These are phyloP conservation scores for Coemansia erecta DNA, from an alignment of 192 early-diverging fungal species.

Conservation along the genomic window DNA sequence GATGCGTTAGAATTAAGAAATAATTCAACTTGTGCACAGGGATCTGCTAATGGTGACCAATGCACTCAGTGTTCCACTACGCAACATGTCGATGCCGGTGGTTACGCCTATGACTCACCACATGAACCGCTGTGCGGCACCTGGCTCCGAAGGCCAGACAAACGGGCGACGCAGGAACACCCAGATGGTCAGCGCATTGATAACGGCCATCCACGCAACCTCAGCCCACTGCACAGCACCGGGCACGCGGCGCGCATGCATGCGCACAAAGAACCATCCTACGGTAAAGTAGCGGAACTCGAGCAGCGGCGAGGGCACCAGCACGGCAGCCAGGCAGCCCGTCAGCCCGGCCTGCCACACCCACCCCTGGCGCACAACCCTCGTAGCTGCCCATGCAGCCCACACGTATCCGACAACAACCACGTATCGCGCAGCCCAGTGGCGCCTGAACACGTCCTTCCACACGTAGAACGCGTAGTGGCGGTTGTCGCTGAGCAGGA, in stretches of 20 bases:
- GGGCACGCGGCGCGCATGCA: slow-evolving; percentile 42
- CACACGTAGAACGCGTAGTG: slow-evolving; percentile 97
- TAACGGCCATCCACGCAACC: slow-evolving; percentile 49
- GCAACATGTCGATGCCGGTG: no score
- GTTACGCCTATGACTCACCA: slow-evolving; percentile 59
- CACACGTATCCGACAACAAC: slow-evolving; percentile 67
- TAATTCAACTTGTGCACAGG: no score
- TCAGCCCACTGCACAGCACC: slow-evolving; percentile 45
- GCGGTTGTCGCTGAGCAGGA: slow-evolving; percentile 90
- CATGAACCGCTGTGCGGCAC: slow-evolving; percentile 82
- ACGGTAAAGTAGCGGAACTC: slow-evolving; percentile 97
- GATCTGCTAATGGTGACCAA: no score
- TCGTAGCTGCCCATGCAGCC: slow-evolving; percentile 17
- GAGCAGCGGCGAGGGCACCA: slow-evolving; percentile 89
- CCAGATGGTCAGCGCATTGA: slow-evolving; percentile 71
- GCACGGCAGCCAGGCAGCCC: slow-evolving; percentile 56
- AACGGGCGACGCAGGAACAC: slow-evolving; percentile 80
- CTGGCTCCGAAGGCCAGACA: slow-evolving; percentile 68
- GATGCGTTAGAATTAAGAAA: no score
- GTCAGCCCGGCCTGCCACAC: slow-evolving; percentile 59
- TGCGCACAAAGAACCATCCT: slow-evolving; percentile 71
- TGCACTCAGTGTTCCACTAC: no score
- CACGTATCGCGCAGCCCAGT: slow-evolving; percentile 56
- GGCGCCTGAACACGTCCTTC: slow-evolving; percentile 70
- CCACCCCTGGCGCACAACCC: no score